Conservation (phyloP, 2,329 filamentous ascomycete species). For the Amauroascus niger region DNA sequence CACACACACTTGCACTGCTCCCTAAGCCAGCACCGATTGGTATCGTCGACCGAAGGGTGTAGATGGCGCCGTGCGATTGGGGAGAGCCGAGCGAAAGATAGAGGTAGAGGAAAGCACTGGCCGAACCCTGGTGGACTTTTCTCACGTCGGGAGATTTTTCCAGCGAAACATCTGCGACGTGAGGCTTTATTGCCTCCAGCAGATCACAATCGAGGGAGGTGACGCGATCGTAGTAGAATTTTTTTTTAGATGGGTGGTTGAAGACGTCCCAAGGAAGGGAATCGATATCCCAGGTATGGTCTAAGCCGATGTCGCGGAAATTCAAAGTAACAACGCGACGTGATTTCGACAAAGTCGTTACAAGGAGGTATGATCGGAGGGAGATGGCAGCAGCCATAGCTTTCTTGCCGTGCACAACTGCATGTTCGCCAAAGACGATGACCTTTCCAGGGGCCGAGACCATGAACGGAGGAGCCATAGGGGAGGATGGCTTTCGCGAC, state of each 20-base stretch:
- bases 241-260: constrained; percentile 73
- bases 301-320: constrained; percentile 82
- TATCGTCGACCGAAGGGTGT: constrained; percentile 77
- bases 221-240: constrained; percentile 84
- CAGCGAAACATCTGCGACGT: constrained; percentile 61
- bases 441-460: constrained; percentile 96
- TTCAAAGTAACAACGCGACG: constrained; percentile 76
- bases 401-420: constrained; percentile 94
- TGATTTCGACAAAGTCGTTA: constrained; percentile 87
- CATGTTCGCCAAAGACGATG: constrained; percentile 95
- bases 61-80: constrained; percentile 64
- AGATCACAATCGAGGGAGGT: constrained; percentile 77
- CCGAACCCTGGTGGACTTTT: constrained; percentile 75
- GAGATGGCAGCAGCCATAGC: constrained; percentile 94
- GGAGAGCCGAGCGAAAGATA: constrained; percentile 70
- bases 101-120: constrained; percentile 74
- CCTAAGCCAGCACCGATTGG: constrained; percentile 77
- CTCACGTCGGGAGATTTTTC: constrained; percentile 58
- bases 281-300: constrained; percentile 91
- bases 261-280: constrained; percentile 80
- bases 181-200: constrained; percentile 67
- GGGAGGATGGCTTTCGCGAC: constrained; percentile 40
- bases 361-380: constrained; percentile 88
- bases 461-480: constrained; percentile 83
- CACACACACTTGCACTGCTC: constrained; percentile 77